Conservation (phyloP, 257 asterid species). For the Mentha longifolia region DNA sequence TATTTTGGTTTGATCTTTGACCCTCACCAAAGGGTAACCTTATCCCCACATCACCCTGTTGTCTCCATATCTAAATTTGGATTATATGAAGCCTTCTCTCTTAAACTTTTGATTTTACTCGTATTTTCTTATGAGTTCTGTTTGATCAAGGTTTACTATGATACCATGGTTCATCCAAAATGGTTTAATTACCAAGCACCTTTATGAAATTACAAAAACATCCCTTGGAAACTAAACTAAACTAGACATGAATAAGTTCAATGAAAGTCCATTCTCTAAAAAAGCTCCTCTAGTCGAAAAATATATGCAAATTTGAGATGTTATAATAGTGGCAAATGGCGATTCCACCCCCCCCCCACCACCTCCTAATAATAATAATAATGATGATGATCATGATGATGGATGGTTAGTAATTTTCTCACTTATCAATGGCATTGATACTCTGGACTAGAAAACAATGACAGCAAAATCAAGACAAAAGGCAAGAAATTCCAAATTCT, state of each 20-base stretch:
- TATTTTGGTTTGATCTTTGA: slow-evolving; percentile 23
- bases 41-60: not conserved
- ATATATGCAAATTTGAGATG: no score
- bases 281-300: no score
- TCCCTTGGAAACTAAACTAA: not conserved
- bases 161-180: not conserved
- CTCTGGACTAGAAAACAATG: not conserved
- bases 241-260: no score
- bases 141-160: not conserved
- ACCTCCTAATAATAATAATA: no score
- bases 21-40: slow-evolving; percentile 8
- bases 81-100: not conserved
- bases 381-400: no score
- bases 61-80: not conserved
- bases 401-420: not conserved
- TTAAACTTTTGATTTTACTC: not conserved
- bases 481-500: slow-evolving; percentile 24
- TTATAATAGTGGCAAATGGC: no score
- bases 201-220: not conserved
- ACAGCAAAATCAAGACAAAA: slow-evolving; percentile 18
- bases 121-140: not conserved
- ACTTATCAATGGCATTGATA: not conserved
- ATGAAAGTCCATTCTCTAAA: no score
- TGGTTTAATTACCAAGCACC: not conserved
- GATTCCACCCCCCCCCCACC: no score